These are phyloP conservation scores for Astragalus membranaceus DNA, from an alignment of 306 rosid species.

Conservation along the genomic window DNA sequence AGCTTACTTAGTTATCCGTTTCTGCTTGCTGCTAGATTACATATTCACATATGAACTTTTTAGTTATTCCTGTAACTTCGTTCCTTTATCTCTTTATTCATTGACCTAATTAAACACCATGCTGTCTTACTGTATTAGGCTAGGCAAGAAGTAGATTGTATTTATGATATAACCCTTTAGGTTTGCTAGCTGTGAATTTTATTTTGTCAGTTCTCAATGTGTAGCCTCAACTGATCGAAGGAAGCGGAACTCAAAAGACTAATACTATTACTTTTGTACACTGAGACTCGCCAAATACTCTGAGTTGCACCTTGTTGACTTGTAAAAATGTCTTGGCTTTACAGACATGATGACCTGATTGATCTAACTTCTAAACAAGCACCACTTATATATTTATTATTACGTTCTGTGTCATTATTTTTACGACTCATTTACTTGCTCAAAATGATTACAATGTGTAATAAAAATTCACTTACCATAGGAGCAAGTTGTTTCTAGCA, in stretches of 20 bases:
- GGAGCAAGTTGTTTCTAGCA: too few species aligned
- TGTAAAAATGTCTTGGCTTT: background rate
- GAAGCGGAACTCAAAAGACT: conserved; percentile 16
- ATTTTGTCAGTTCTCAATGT: conserved; percentile 17
- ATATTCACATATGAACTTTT: conserved; percentile 29
- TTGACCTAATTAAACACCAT: conserved; percentile 36
- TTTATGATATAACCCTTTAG: conserved; percentile 33
- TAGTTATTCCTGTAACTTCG: conserved; percentile 17
- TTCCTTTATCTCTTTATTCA: conserved; percentile 1
- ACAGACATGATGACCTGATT: background rate
- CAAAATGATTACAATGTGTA: too few species aligned
- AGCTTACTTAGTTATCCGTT: conserved; percentile 20
- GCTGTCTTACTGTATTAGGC: conserved; percentile 24
- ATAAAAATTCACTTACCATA: too few species aligned
- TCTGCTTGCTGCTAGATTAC: conserved; percentile 28
- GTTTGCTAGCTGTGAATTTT: conserved; percentile 20
- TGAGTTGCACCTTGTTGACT: conserved; percentile 13
- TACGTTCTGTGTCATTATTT: background rate
- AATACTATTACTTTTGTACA: conserved; percentile 22
- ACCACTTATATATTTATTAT: too few species aligned
- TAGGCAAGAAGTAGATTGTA: conserved; percentile 25
- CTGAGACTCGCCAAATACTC: conserved; percentile 35
- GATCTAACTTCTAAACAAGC: background rate
- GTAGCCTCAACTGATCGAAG: conserved; percentile 29
- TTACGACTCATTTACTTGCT: background rate